Base-by-base conservation (phyloP, 75 land plant genomes). In the Selaginella moellendorffii region DNA sequence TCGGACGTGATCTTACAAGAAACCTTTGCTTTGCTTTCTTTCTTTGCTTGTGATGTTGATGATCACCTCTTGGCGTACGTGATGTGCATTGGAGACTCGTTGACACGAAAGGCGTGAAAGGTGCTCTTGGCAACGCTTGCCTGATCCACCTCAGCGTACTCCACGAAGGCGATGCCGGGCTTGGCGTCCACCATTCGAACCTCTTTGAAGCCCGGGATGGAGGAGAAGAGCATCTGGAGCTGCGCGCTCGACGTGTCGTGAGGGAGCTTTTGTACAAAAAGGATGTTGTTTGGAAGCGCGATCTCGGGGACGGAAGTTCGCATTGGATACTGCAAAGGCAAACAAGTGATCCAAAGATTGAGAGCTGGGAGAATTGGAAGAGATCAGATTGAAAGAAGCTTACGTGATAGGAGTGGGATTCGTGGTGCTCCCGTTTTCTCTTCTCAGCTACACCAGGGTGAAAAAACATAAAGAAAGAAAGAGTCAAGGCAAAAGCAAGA, bases 121-220 rank as follows among this genome's bases (percentile, higher is more conserved):
- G 54, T 81, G 51, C 76, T 80, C 78, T 80, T 80, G 1, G 87
- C 83, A 54, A 80, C 76, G 0, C 88, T 82, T 10, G 97, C 71
- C 54, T 90, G 97, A 83, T 83, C 78, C 65, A 86, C 97, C 68
- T 90, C 78, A 26, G 72, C 88, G 70, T 77, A 90, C 73, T 90
- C 97, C 2, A 90, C 88, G 76, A 90, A 90, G 9, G 97, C 97
- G 69, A 90, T 87, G 1, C 97, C 97, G 2, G 97, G 97, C 75
- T 87, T 90, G 29, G 97, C 82, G 63, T 90, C 97, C 1, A 90
- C 67, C 92, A 87, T 90, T 24, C 97, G 69, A 31, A 90, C 97
- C 46, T 90, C 97, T 85, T 87, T 87, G 66, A 90, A 87, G 25
- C 97, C 97, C 18, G 83, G 78, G 53, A 82, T 82, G 63, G 82